Base-by-base conservation (phyloP, 192 early-diverging fungal species). In the Coemansia sp. region DNA sequence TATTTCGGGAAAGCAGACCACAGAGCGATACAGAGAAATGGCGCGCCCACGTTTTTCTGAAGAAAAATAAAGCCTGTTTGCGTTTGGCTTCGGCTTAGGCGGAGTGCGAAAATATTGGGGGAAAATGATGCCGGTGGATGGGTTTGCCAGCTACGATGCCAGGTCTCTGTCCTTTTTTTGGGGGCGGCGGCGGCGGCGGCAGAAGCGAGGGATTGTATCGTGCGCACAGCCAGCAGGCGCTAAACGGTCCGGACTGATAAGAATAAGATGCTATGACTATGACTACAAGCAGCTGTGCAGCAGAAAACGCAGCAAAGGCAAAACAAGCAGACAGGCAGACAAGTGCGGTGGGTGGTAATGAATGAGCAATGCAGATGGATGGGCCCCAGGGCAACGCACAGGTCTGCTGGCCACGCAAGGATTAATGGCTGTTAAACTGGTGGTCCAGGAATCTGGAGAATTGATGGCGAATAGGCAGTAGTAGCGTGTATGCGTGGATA, bases 401-500 rank as follows among this genome's bases (percentile, higher is more conserved):
- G 16, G 48, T 54, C 25, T 54, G 51, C 14, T 14, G 20, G 51
- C 51, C 51, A 54, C 20, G 11, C 19, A 54, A 22, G 7, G 51
- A 54, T 20, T 25, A 54, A 54, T 54, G 51, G 22, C 22, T 12
- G 51, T 8, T 8, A 3, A 19, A 54, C 48, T 19, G 50, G 51
- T 2, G 20, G 51, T 12, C 51, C 51, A 54, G 13, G 51, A 54
- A 22, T 54, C 51, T 54, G 51, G 61, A 46, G 61, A 46, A 62
- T 45, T 37, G 42, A 62, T 62, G 12, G 51, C 25, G 51, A 14
- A 54, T 54, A 17, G 32, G 39, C 39, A 59, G 57, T 41, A 41
- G 57, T 40, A 38, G 25, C 2, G 10, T 12, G 8, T 25, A 25
- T 45, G 50, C 41, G 64, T 49, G 72, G 72, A 43, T 65, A 75